Conservation (phyloP, 2,329 filamentous ascomycete genomes). For the Trichophyton mentagrophytes region DNA sequence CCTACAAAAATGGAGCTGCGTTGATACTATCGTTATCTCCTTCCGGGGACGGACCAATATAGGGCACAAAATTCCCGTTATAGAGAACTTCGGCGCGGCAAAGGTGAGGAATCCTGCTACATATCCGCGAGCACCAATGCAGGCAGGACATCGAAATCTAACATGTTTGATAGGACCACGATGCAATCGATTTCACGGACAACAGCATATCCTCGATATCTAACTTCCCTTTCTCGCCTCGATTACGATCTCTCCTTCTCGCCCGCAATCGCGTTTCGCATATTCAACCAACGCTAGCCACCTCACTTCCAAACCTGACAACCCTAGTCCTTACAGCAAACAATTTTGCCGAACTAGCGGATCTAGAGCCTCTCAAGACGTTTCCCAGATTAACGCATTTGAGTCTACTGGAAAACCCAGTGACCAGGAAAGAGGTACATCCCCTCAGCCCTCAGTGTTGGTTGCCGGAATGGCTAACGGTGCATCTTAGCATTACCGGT, state of each 20-base stretch:
- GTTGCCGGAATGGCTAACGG: background rate
- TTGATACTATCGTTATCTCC: constrained; percentile 60
- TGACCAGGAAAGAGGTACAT: constrained; percentile 78
- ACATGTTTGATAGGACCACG: constrained; percentile 58
- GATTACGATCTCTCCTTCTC: constrained; percentile 74
- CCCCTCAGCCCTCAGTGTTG: background rate
- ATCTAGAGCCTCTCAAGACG: constrained; percentile 64
- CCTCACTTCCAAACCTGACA: constrained; percentile 66
- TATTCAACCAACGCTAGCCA: constrained; percentile 63
- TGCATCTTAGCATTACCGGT: constrained; percentile 65
- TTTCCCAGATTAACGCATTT: constrained; percentile 65
- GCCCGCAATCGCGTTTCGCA: constrained; percentile 75
- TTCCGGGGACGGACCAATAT: constrained; percentile 35
- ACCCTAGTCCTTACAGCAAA: constrained; percentile 77
- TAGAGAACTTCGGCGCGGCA: constrained; percentile 94
- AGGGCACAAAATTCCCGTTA: constrained; percentile 96
- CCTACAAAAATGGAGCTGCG: constrained; percentile 47
- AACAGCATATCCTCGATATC: constrained; percentile 84
- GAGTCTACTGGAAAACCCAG: constrained; percentile 73
- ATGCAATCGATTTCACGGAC: constrained; percentile 96
- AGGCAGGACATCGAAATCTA: background rate
- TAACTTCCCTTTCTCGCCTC: constrained; percentile 85
- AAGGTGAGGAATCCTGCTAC: constrained; percentile 52
- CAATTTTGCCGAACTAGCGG: constrained; percentile 67
- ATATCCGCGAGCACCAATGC: background rate